A percentile compares a stretch with the other conserved stretches of the same genome.
Conservation (phyloP, 23 red algal genomes). For the Gracilaria gracilis region DNA sequence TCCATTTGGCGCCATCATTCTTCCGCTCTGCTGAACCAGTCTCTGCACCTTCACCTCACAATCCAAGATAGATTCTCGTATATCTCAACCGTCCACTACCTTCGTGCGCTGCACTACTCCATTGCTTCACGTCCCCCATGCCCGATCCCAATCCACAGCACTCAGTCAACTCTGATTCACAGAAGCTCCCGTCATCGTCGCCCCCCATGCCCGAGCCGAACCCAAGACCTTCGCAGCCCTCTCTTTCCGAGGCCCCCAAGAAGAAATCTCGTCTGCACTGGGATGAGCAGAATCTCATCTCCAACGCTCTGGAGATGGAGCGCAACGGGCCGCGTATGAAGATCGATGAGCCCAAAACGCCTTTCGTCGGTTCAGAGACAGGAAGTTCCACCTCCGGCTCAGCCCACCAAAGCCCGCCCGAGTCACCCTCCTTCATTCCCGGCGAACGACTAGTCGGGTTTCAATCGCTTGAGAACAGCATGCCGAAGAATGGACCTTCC, state of each 20-base stretch:
- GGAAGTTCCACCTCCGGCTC: slow-evolving; percentile 54
- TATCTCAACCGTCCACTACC: not conserved
- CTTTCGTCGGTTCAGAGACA: slow-evolving; percentile 52
- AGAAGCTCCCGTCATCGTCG: not conserved
- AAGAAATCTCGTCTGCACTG: slow-evolving; percentile 76
- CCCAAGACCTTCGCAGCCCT: slow-evolving; percentile 12
- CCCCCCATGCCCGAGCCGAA: slow-evolving; percentile 7
- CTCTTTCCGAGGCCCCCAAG: slow-evolving; percentile 40
- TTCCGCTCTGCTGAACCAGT: not conserved
- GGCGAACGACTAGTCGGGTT: slow-evolving; percentile 65
- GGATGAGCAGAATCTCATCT: slow-evolving; percentile 74
- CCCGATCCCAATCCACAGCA: not conserved
- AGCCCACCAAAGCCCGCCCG: slow-evolving; percentile 41
- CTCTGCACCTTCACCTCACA: not conserved
- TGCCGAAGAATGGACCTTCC: slow-evolving; percentile 4
- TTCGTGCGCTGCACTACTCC: too few species aligned
- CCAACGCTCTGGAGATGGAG: slow-evolving; percentile 67
- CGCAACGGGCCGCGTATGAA: slow-evolving; percentile 51
- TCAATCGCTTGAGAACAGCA: slow-evolving; percentile 52
- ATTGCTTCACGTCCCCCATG: not conserved
- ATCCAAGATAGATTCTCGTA: not conserved
- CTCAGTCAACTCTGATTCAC: not conserved
- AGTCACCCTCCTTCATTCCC: slow-evolving; percentile 55
- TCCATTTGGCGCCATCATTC: not conserved
- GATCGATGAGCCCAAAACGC: slow-evolving; percentile 80